Conservation (phyloP, 345 rosid genomes). For the Acer negundo region DNA sequence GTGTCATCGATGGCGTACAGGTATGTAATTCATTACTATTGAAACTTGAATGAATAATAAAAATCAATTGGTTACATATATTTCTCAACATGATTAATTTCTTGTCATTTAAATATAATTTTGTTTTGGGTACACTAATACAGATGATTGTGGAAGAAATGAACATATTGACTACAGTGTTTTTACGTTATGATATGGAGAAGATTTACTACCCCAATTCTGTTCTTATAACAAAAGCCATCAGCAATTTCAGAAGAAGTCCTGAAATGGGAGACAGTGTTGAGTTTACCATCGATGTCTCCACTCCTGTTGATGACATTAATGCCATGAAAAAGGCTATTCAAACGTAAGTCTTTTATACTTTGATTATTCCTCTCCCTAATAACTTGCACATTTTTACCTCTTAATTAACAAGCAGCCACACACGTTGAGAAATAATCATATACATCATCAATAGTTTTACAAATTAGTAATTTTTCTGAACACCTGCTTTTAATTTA, state of each 20-base stretch:
- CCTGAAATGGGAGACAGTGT: constrained; percentile 57
- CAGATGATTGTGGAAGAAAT: constrained; percentile 89
- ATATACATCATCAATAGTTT: no score
- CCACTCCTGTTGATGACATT: constrained; percentile 46
- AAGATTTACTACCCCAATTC: constrained; percentile 78
- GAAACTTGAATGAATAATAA: no score
- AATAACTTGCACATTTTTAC: no score
- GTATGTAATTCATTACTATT: constrained; percentile 23
- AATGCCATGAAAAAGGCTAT: constrained; percentile 59
- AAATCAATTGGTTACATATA: no score
- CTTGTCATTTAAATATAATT: no score
- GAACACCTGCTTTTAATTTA: no score
- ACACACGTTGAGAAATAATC: no score
- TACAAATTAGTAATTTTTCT: no score
- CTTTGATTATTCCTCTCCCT: neutral
- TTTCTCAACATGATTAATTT: no score
- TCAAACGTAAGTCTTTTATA: constrained; percentile 34
- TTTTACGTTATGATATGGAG: constrained; percentile 75
- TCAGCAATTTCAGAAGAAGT: constrained; percentile 63
- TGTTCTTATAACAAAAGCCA: constrained; percentile 58
- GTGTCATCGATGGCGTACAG: constrained; percentile 76
- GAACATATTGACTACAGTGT: constrained; percentile 81
- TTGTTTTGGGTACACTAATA: neutral
- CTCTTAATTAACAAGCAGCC: no score
- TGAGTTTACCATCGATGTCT: constrained; percentile 48